A percentile compares a stretch with the other conserved stretches of the same genome.
Conservation (phyloP, 371 early-diverging fungal genomes). For the Apophysomyces elegans region DNA sequence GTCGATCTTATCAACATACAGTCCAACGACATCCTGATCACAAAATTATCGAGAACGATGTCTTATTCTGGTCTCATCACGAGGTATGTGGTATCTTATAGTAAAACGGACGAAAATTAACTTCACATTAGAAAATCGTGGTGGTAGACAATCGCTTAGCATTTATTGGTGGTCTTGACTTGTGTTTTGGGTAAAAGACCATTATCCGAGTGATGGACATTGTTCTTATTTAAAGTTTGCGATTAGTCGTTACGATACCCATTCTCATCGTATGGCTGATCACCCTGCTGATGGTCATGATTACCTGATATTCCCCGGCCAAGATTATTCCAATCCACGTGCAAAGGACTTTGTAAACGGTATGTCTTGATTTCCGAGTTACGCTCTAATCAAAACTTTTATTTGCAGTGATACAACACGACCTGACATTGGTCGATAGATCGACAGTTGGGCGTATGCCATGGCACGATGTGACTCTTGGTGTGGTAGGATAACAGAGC, state of each 20-base stretch:
- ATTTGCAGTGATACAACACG: constrained; percentile 53
- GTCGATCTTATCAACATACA: constrained; percentile 10
- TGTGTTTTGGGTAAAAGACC: constrained; percentile 75
- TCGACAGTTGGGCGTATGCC: constrained; percentile 82
- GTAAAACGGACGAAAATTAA: constrained; percentile 23
- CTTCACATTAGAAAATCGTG: constrained; percentile 72
- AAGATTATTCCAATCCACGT: constrained; percentile 94
- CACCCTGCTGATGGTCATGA: constrained; percentile 54
- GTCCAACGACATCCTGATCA: constrained; percentile 91
- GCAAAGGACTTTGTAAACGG: constrained; percentile 86
- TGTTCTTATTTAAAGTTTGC: not conserved
- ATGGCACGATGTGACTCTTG: constrained; percentile 94
- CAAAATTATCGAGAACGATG: constrained; percentile 64
- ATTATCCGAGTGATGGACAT: not conserved
- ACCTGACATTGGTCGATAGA: constrained; percentile 63
- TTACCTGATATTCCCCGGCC: constrained; percentile 74
- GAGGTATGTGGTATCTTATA: constrained; percentile 37
- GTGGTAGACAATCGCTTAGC: constrained; percentile 85
- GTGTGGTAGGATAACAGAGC: constrained; percentile 45
- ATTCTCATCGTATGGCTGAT: constrained; percentile 81
- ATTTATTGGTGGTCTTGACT: constrained; percentile 91
- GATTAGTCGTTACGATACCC: constrained; percentile 81
- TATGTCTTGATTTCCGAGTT: constrained; percentile 21
- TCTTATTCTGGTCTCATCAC: constrained; percentile 82
- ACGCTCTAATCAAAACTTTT: not conserved